Evolutionary conservation across 2,329 filamentous ascomycete genomes (phyloP).

Genomic region (Teratosphaeria pseudoeucalypti): DNA sequence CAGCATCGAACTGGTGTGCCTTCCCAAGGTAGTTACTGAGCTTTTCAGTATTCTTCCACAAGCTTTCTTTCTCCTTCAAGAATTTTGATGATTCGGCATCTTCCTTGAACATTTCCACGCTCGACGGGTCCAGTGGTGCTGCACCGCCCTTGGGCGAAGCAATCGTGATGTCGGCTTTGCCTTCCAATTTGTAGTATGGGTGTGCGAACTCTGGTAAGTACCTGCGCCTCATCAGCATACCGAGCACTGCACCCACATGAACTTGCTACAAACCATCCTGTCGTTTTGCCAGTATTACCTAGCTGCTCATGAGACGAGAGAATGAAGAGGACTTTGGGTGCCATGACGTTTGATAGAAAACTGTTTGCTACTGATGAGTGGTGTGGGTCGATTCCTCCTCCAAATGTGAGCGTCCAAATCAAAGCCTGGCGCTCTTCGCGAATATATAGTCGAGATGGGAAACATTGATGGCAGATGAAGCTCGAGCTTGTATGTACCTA

Average conservation of each 20-base stretch:
- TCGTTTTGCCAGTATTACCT: constrained; percentile 38
- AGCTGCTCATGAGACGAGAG: constrained; percentile 50
- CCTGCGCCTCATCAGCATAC: neutral
- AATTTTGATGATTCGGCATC: constrained; percentile 24
- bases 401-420: too few relatives aligned
- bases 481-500: neutral
- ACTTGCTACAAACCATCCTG: constrained; percentile 52
- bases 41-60: constrained; percentile 55
- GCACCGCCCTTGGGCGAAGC: constrained; percentile 30
- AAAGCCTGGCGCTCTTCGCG: neutral
- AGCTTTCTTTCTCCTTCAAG: constrained; percentile 41
- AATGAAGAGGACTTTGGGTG: constrained; percentile 57
- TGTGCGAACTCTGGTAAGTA: constrained; percentile 34
- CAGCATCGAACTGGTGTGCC: constrained; percentile 52
- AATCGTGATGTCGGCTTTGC: constrained; percentile 29
- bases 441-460: neutral
- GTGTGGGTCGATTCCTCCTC: too few relatives aligned
- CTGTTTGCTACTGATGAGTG: too few relatives aligned
- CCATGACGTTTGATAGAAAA: neutral
- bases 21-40: constrained; percentile 48
- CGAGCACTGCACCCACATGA: neutral
- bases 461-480: neutral
- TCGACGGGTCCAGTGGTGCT: constrained; percentile 28
- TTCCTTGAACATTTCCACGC: constrained; percentile 19
- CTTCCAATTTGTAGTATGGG: constrained; percentile 29